These are phyloP conservation scores for Globisporangium rhizosaccharum DNA, from an alignment of 352 stramenopile genomes.

Conservation along the genomic window DNA sequence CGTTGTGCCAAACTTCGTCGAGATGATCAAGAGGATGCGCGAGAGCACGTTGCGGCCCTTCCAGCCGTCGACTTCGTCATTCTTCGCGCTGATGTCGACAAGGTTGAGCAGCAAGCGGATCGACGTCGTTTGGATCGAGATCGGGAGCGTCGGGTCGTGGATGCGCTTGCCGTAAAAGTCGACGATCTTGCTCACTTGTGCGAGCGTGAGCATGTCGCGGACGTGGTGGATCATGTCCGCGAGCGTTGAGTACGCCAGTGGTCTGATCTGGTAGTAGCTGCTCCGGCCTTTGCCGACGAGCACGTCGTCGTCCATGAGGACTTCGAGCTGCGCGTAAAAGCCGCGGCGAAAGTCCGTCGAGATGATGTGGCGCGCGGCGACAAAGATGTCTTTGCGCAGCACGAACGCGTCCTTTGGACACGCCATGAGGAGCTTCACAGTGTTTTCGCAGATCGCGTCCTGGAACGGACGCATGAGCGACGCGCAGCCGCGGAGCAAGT, in stretches of 20 bases:
- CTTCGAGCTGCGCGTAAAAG: slow-evolving; percentile 94
- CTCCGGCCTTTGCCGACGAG: slow-evolving; percentile 85
- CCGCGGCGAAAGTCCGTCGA: slow-evolving; percentile 96
- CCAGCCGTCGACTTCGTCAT: slow-evolving; percentile 86
- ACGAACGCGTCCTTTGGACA: slow-evolving; percentile 94
- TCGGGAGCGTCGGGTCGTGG: slow-evolving; percentile 89
- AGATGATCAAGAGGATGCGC: slow-evolving; percentile 90
- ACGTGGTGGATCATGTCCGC: slow-evolving; percentile 98
- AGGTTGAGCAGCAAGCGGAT: slow-evolving; percentile 96
- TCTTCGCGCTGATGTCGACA: slow-evolving; percentile 96
- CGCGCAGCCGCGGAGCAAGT: slow-evolving; percentile 91
- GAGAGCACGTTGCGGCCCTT: slow-evolving; percentile 88
- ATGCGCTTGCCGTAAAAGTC: slow-evolving; percentile 92
- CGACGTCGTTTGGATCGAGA: slow-evolving; percentile 95
- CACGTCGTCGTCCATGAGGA: slow-evolving; percentile 94
- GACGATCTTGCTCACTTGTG: slow-evolving; percentile 94
- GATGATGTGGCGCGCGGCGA: slow-evolving; percentile 95
- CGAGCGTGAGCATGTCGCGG: slow-evolving; percentile 90
- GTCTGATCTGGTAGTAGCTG: slow-evolving; percentile 88
- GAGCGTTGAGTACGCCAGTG: slow-evolving; percentile 95
- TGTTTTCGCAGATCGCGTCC: slow-evolving; percentile 91
- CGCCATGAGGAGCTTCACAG: slow-evolving; percentile 93
- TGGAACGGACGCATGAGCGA: slow-evolving; percentile 94
- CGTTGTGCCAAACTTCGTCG: slow-evolving; percentile 92
- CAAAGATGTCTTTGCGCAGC: slow-evolving; percentile 94